Base-by-base conservation (phyloP, 768 basidiomycete species). In the Dictyophora rubrovolvata region DNA sequence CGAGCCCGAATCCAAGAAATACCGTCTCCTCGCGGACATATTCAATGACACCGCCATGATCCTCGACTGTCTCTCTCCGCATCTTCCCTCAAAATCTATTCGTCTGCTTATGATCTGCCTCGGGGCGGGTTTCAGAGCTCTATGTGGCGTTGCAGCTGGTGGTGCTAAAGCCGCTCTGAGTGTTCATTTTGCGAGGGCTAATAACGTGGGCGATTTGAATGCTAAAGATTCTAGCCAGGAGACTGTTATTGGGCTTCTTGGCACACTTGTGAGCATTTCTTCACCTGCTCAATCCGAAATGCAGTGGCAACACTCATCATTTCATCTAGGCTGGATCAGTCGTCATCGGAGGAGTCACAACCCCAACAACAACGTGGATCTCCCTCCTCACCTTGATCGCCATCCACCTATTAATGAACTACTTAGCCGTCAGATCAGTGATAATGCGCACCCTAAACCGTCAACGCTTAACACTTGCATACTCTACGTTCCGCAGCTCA, bases 151-250 rank as follows among this genome's bases (percentile, higher is more conserved):
- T n/a, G 78, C 77, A 9, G 85, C 83, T 7, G 82, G 80, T 14
- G 85, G 86, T 1, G 85, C 86, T 3, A 87, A 86, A 66, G 79
- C 85, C 1, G 83, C 85, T 1, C 75, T 88, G 17, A 79, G 83
- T 0, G 69, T 84, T 55, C 86, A 87, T 64, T 85, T 87, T 63
- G 79, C 84, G 0, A 78, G 76, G 10, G 53, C 74, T 47, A 84
- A 84, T 5, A 85, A 87, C 62, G 72, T 87, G 12, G 85, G 85
- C 1, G 86, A 87, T 63, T 71, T 87, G 47, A 86, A 81, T 59
- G 85, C 85, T 1, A 88, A 88, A 65, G 85, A 85, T 60, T 76
- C 81, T 0, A 86, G 85, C 67, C 83, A 84, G 61, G 85, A 87
- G 69, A 87, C 86, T 0, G 80, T 86, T 0, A 70, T 88, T 2